These are phyloP conservation scores for Parastagonospora nodorum DNA, from an alignment of 2,329 filamentous ascomycete genomes.

Conservation along the genomic window DNA sequence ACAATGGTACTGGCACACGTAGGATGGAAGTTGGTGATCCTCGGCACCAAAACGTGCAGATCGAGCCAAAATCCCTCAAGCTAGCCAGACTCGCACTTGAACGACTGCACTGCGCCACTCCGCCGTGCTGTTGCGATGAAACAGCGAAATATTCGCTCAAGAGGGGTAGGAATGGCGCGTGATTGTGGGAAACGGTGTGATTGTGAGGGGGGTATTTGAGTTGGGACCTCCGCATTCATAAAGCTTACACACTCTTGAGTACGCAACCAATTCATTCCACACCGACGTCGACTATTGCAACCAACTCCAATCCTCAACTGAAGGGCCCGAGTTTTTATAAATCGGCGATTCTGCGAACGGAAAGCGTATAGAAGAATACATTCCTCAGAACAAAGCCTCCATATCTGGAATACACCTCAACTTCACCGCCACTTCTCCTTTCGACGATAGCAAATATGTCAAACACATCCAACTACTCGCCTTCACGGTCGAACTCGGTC, in stretches of 20 bases:
- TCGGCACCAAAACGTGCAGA: neutral
- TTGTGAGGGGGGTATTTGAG: too few relatives aligned
- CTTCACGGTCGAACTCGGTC: neutral
- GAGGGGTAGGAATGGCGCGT: conserved; percentile 13
- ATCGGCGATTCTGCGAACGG: too few relatives aligned
- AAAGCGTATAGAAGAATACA: too few relatives aligned
- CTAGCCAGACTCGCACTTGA: neutral
- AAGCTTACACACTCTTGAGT: too few relatives aligned
- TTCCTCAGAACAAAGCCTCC: too few relatives aligned
- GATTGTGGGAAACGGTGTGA: neutral
- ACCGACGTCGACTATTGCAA: too few relatives aligned
- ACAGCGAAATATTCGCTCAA: conserved; percentile 7
- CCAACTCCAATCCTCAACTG: too few relatives aligned
- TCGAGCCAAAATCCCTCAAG: conserved; percentile 7
- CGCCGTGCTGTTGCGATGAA: neutral
- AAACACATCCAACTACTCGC: neutral
- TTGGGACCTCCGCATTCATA: too few relatives aligned
- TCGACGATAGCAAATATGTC: neutral
- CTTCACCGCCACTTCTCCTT: too few relatives aligned
- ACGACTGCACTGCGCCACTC: conserved; percentile 4
- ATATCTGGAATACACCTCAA: too few relatives aligned
- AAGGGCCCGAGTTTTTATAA: too few relatives aligned
- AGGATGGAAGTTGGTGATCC: neutral
- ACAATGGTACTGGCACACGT: neutral
- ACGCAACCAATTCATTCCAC: too few relatives aligned